Base-by-base conservation (phyloP, 2,329 filamentous ascomycete species). In the Chaetomium sp. region DNA sequence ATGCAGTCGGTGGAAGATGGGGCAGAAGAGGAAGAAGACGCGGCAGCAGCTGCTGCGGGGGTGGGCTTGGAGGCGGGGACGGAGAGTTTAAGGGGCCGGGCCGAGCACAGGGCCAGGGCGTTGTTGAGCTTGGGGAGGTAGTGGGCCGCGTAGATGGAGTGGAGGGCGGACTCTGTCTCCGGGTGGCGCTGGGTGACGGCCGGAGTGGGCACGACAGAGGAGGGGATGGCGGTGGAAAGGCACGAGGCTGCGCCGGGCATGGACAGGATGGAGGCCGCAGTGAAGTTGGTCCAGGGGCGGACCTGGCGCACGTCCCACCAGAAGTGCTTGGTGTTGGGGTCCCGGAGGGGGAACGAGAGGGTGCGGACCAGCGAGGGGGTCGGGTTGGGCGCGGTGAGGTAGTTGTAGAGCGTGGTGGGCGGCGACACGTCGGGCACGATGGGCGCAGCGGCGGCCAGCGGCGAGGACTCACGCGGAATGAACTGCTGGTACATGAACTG, bases 221-320 rank as follows among this genome's bases (percentile, higher is more conserved):
- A 72, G 0, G 85, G 78, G 34, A 92, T 78, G 4, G 85, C 79
- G 63, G 87, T 84, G 62, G 82, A 83, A 56, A 96, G 82, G 27
- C 95, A 81, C 27, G 81, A 77, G 6, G 85, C 79, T 32, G 94
- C 85, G 36, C 84, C 85, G 0, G 87, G 87, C 46, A 95, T 83
- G 5, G 82, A 76, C 62, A 86, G 79, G 68, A 96, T 85, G 55
- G 85, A 84, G 53, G 78, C 71, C 9, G 88, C 75, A 61, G 82
- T 89, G 79, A 96, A 96, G 63, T 83, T 80, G 51, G 80, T 81
- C 92, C 92, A 96, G 59, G 84, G 80, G 60, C 89, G 84, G 62
- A 96, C 78, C 69, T 95, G 92, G 63, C 92, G 88, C 56, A 95
- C 81, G 67, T 97, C 92, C 88, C 90, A 96, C 92, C 92, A 97